These are phyloP conservation scores for Pseudevernia furfuracea DNA, from an alignment of 495 filamentous ascomycete genomes.

Conservation along the genomic window DNA sequence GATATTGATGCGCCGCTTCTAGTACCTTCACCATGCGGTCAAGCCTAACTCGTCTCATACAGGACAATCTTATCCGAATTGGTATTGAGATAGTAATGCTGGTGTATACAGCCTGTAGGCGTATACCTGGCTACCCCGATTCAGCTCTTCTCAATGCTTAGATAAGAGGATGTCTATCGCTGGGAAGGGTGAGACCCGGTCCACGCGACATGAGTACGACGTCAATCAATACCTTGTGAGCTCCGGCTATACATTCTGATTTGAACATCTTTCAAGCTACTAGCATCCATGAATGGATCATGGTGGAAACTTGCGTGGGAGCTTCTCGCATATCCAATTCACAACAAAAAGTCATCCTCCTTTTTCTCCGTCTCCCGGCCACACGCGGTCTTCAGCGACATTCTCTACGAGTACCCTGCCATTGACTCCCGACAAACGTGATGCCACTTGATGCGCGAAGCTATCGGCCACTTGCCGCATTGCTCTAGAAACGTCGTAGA, in stretches of 20 bases:
- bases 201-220: neutral
- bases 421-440: conserved; percentile 1
- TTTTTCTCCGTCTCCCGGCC: too few species aligned
- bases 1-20: neutral
- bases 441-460: neutral
- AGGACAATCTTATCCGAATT: too few species aligned
- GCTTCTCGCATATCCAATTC: neutral
- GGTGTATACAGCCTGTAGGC: neutral
- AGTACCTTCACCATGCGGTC: neutral
- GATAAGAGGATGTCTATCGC: neutral
- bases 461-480: conserved; percentile 6
- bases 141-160: neutral
- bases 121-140: neutral
- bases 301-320: neutral
- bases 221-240: neutral
- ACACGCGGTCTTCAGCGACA: neutral
- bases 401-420: conserved; percentile 1
- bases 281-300: neutral
- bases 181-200: too few species aligned
- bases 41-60: neutral
- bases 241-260: neutral
- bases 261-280: neutral
- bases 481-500: neutral
- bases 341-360: too few species aligned
- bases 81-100: too few species aligned